A percentile compares a stretch with the other conserved stretches of the same genome.
These are phyloP conservation scores for Cercospora sp. DNA, from an alignment of 2,329 filamentous ascomycete genomes.

Conservation along the genomic window DNA sequence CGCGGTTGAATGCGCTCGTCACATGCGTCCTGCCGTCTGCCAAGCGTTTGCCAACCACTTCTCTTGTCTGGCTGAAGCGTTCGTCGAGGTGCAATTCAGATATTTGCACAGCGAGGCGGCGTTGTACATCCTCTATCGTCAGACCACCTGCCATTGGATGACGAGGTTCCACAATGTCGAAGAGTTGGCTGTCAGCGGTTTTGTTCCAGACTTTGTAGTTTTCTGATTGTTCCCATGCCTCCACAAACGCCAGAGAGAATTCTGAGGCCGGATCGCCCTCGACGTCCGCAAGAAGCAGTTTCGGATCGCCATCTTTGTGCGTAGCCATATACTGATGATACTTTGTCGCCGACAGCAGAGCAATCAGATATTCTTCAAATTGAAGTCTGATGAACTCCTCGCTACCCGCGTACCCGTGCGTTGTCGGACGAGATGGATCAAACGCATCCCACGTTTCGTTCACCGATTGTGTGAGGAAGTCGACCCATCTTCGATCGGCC, in stretches of 20 bases:
- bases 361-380: constrained; percentile 94
- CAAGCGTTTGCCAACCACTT: constrained; percentile 85
- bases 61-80: constrained; percentile 76
- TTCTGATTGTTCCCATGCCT: constrained; percentile 83
- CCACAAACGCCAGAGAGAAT: constrained; percentile 80
- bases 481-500: constrained; percentile 93
- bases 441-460: constrained; percentile 95
- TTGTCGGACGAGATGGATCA: constrained; percentile 87
- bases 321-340: constrained; percentile 63
- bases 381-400: constrained; percentile 97
- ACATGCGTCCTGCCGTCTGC: constrained; percentile 86
- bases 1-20: constrained; percentile 78
- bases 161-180: constrained; percentile 88
- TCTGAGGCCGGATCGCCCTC: constrained; percentile 84
- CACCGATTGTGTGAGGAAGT: constrained; percentile 88
- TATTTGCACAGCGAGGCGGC: constrained; percentile 85
- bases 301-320: constrained; percentile 54
- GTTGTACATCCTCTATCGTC: constrained; percentile 90
- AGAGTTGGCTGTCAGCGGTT: constrained; percentile 74
- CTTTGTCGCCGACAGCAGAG: constrained; percentile 83
- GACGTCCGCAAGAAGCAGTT: constrained; percentile 59
- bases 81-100: constrained; percentile 93
- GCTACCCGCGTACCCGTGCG: constrained; percentile 89
- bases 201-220: constrained; percentile 88
- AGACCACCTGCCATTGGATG: constrained; percentile 93